Base-by-base conservation (phyloP, 768 basidiomycete genomes). In the Butyriboletus loyo region DNA sequence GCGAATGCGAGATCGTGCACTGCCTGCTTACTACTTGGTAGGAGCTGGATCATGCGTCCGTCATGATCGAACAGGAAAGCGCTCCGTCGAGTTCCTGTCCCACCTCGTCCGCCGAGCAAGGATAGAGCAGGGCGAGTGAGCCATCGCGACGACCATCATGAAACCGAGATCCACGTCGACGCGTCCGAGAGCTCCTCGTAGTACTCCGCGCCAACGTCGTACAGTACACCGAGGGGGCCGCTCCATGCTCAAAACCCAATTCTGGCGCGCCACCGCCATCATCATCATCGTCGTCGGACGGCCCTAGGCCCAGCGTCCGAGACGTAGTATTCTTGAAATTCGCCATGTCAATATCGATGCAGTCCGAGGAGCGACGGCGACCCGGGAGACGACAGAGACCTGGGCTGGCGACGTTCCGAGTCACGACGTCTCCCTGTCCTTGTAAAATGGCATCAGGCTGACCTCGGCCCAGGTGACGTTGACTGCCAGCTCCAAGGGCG, bases 21-120 rank as follows among this genome's bases (percentile, higher is more conserved):
- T n/a, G n/a, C n/a, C n/a, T n/a, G n/a, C n/a, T n/a, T n/a, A n/a
- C n/a, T n/a, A n/a, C n/a, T n/a, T n/a, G 8, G 35, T 7, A 3
- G 7, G 15, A n/a, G 6, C 17, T 17, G 14, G 14, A 17, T 44
- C 11, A 49, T 21, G 30, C 36, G n/a, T 53, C 49, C 7, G 45
- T 41, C 32, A 51, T 27, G 51, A 52, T 37, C 11, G 47, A 50
- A 37, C 49, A 44, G 11, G 54, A 36, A 19, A 53, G 30, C 37
- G 62, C 22, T n/a, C 38, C 43, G 9, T 50, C 49, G n/a, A 53
- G 42, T 6, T 36, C 27, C 31, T 19, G 49, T 19, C 44, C 52
- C 8, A 40, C 44, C n/a, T 52, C 53, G 35, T 53, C 60, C 7
- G 30, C 37, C 44, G 49, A 37, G 5, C 52, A 51, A 17, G 25